Base-by-base conservation (phyloP, 805 yeast species). In the Barnettozyma sucrosica region DNA sequence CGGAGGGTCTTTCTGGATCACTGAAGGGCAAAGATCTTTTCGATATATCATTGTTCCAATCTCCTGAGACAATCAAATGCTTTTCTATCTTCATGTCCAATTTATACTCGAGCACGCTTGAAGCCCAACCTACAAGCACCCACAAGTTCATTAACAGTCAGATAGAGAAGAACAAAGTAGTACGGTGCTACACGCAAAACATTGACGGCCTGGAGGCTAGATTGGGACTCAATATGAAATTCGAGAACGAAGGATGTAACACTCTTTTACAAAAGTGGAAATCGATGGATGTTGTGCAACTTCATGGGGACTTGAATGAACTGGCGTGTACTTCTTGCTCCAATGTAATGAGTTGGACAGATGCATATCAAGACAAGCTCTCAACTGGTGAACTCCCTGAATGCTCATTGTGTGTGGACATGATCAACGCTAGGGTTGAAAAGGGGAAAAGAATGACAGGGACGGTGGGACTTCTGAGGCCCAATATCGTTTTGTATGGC, bases 181-280 rank as follows among this genome's bases (percentile, higher is more conserved):
- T 89, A 43, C 71, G 96, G 49, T 89, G 97, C 66, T 92, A 92
- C 63, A 92, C 98, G 1, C 98, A 93, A 61, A 92, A 92, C 62
- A 92, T 92, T 50, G 99, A 92, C 64, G 90, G 95, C 0, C 69
- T 92, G 32, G 98, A 92, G 61, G 68, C 79, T 43, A 68, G 71
- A 41, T 72, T 83, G 23, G 84, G 87, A 20, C 68, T 90, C 47
- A 73, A 71, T 34, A 70, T 83, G 43, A 89, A 90, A 2, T 67
- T 70, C 23, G 70, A 72, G 36, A 56, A 66, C 13, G 30, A 48
- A 24, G 36, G 41, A 41, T 30, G 44, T 37, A 20, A 24, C 19
- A 48, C 54, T 58, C 65, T 49, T 52, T 57, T 49, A 51, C 59
- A 56, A 25, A 64, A 59, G 37, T 83, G 92, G 86, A 81, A 77